Evolutionary conservation across 2,329 filamentous ascomycete genomes (phyloP), one percentile per base, ranked within the genome.

Genomic region (Penicillium sp.): DNA sequence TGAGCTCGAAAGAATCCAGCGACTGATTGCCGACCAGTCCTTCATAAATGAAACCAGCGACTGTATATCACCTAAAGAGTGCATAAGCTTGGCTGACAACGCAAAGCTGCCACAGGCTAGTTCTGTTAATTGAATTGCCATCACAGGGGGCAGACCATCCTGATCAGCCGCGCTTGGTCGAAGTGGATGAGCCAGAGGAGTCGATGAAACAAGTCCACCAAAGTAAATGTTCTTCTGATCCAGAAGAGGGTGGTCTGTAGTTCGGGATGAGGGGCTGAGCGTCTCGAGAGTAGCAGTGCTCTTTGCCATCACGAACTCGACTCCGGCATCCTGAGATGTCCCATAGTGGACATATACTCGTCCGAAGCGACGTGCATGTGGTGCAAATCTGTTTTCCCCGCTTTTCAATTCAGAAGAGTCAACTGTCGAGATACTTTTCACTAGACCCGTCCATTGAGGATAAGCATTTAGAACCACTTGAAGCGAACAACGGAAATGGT

Each of bases 371-470:
- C 51, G 53, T 3, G 40, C 52, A 36, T 55, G 44, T n/a, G 38
- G 47, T 40, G 31, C 49, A 32, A 41, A 51, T 11, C 36, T 14
- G 23, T 23, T 6, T n/a, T 45, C 34, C 14, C 52, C 36, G 2
- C 10, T 34, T 26, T 26, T n/a, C 5, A 44, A 9, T 18, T 52
- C 4, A 11, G 44, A 13, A 7, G 38, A 11, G 14, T 47, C 24
- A 2, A 52, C 29, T 14, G 49, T 46, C 3, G 38, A 14, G 6
- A 52, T 50, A 18, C 47, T 46, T 18, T 63, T 61, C 1, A 76
- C 56, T 37, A 70, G 69, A 3, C 73, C 72, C 29, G 68, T 59
- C 56, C 67, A 74, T 44, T 74, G 74, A 3, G 68, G 69, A 49
- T 58, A 61, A 13, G 51, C 50, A 24, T 52, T 39, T 6, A 61